Evolutionary conservation across 768 basidiomycete species (phyloP).

Genomic region (Ramaria sp.): DNA sequence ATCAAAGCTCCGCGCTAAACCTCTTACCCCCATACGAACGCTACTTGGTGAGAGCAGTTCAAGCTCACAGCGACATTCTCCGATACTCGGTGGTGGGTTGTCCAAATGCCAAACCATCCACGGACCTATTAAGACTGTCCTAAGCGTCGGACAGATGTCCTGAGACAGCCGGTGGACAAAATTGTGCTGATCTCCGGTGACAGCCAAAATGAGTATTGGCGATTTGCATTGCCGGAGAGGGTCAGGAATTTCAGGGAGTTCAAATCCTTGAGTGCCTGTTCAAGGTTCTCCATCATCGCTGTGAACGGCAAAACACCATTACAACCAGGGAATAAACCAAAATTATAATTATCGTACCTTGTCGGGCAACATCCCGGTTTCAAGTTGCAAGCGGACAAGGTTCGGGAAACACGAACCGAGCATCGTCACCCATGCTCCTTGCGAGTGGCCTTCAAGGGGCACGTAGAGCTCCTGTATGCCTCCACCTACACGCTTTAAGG

Average conservation of each 20-base stretch:
- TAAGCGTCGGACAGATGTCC: neutral
- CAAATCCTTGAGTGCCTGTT: neutral
- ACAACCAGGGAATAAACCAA: neutral
- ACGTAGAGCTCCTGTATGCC: neutral
- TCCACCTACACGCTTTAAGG: neutral
- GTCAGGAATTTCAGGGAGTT: neutral
- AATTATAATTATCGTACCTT: neutral
- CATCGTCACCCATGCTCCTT: neutral
- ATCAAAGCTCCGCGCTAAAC: too few relatives aligned
- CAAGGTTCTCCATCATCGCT: neutral
- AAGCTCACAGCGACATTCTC: neutral
- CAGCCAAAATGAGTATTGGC: neutral
- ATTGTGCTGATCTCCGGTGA: neutral
- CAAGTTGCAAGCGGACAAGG: neutral
- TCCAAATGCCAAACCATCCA: neutral
- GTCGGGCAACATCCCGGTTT: too few relatives aligned
- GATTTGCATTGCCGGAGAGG: neutral
- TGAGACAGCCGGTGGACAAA: neutral
- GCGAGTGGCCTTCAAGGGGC: neutral
- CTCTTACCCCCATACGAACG: too few relatives aligned
- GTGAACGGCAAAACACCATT: neutral
- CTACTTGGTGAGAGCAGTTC: neutral
- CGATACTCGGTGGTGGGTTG: neutral
- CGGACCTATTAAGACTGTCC: neutral
- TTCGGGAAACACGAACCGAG: neutral